Evolutionary conservation across 306 rosid species (phyloP).

Genomic region (Prunus dulcis): DNA sequence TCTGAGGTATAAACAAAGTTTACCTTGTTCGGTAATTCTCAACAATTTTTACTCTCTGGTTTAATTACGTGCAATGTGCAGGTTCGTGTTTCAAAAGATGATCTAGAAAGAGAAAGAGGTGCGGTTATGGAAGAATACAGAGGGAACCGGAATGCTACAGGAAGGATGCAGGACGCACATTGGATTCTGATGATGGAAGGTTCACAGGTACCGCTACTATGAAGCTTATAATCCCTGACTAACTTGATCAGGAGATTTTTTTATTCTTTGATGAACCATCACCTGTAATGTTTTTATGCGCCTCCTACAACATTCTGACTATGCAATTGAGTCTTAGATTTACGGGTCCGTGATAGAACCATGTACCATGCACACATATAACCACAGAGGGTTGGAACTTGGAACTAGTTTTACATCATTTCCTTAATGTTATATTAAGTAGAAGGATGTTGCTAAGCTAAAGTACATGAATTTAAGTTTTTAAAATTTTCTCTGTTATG

Average conservation of each 20-base stretch:
- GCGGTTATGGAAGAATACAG: slow-evolving; percentile 95
- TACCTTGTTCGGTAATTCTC: neutral
- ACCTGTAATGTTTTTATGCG: neutral
- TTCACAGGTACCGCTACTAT: slow-evolving; percentile 59
- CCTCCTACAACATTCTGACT: neutral
- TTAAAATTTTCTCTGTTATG: neutral
- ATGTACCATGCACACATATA: neutral
- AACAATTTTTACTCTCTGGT: neutral
- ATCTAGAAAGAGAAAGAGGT: slow-evolving; percentile 86
- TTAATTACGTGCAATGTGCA: slow-evolving; percentile 29
- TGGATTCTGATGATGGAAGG: slow-evolving; percentile 89
- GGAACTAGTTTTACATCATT: neutral
- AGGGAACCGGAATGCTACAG: slow-evolving; percentile 84
- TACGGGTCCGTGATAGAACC: neutral
- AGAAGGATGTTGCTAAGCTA: neutral
- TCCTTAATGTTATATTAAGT: neutral
- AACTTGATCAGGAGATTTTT: neutral
- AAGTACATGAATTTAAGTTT: neutral
- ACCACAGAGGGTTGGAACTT: neutral
- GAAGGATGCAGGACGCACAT: slow-evolving; percentile 96
- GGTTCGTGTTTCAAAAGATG: slow-evolving; percentile 85
- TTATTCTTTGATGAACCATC: neutral
- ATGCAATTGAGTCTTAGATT: neutral
- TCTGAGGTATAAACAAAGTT: slow-evolving; percentile 56
- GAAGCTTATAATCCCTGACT: neutral